Evolutionary conservation across 2,329 filamentous ascomycete species (phyloP).

Genomic region (Talaromyces sp.): DNA sequence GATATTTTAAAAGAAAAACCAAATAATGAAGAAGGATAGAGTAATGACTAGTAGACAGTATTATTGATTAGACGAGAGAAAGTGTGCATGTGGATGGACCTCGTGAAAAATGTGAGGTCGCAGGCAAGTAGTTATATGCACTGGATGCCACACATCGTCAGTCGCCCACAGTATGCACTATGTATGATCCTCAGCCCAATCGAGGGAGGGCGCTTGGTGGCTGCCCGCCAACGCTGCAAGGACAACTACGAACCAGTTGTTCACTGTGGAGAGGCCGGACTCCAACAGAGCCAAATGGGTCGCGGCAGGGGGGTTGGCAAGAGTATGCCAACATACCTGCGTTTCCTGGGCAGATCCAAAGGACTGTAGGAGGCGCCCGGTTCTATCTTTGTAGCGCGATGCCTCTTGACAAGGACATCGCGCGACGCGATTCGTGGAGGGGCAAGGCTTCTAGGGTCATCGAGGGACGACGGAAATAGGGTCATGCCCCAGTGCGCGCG

Average conservation of each 20-base stretch:
- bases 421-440: slow-evolving; percentile 9
- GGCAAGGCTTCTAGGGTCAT: not conserved
- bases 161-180: not conserved
- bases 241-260: slow-evolving; percentile 21
- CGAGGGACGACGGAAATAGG: slow-evolving; percentile 8
- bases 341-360: slow-evolving; percentile 7
- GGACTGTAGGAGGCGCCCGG: slow-evolving; percentile 8
- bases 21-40: slow-evolving; percentile 17
- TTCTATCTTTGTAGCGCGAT: slow-evolving; percentile 11
- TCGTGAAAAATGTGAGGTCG: slow-evolving; percentile 30
- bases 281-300: slow-evolving; percentile 16
- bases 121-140: slow-evolving; percentile 26
- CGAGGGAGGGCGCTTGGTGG: slow-evolving; percentile 18
- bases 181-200: slow-evolving; percentile 16
- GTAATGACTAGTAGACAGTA: slow-evolving; percentile 20
- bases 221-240: slow-evolving; percentile 21
- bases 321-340: slow-evolving; percentile 6
- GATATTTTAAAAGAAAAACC: slow-evolving; percentile 1
- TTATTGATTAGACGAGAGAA: slow-evolving; percentile 11
- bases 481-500: not conserved
- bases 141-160: slow-evolving; percentile 25
- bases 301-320: slow-evolving; percentile 19
- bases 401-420: not conserved
- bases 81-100: slow-evolving; percentile 32
- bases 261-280: slow-evolving; percentile 20